Base-by-base conservation (phyloP, 163 green algal species). In the Scenedesmus sp. region DNA sequence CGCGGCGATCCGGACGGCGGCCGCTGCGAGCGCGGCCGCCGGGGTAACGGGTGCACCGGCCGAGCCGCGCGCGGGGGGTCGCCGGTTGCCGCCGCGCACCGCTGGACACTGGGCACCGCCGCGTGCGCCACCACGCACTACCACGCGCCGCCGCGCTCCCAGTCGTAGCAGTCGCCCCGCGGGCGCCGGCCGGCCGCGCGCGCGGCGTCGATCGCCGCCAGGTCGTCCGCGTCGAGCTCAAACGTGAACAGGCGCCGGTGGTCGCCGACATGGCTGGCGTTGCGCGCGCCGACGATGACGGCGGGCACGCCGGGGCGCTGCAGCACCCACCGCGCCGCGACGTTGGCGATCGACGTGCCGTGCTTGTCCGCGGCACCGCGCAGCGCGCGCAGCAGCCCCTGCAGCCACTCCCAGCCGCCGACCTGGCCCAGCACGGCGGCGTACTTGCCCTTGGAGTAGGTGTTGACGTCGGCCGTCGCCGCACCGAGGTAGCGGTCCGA, bases 251-350 rank as follows among this genome's bases (percentile, higher is more conserved):
- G 57, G 15, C 29, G 53, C 54, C 78, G 53, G 56, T 94, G 86
- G 60, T 97, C 91, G 26, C 78, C 70, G 26, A 95, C 82, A 60
- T 94, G 91, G 7, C 6, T 45, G 24, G 91, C 80, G 75, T 95
- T 95, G 31, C 91, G 77, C 0, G 91, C 89, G 0, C 91, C 91
- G 2, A 94, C 60, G 69, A 95, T 92, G 39, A 93, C 63, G 47
- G 82, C 86, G 17, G 83, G 69, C 26, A 94, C 91, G 15, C 73
- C 70, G 0, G 88, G 86, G 62, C 67, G 70, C n/a, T 95, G 78
- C 75, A 97, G 84, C 67, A 97, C 93, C 93, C 93, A 97, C 29
- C 84, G 63, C 47, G 84, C 78, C 0, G 93, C 87, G 26, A 97
- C 89, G 60, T 94, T 94, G 63, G 91, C 85, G 20, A 97, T 90